Percentiles rank a stretch among this genome's conserved stretches.
These are phyloP conservation scores for Tolypocladium pustulatum DNA, from an alignment of 2,329 filamentous ascomycete genomes.

Conservation along the genomic window DNA sequence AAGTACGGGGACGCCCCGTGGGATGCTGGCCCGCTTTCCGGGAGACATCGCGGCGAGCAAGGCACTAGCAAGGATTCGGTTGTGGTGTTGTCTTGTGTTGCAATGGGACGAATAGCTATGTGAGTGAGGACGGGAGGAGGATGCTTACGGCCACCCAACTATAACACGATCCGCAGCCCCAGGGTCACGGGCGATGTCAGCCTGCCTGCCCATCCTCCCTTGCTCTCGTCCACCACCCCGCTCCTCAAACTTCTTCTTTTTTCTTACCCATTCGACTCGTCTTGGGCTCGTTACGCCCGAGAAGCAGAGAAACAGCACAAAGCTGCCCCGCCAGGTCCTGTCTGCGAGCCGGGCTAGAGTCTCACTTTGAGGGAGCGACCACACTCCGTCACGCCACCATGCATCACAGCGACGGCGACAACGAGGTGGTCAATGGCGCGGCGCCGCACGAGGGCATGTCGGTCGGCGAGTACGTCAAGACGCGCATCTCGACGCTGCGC, in stretches of 20 bases:
- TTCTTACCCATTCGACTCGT: not conserved
- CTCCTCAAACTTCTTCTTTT: not conserved
- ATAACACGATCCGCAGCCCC: not conserved
- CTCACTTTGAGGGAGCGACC: not conserved
- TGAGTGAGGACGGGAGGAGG: not conserved
- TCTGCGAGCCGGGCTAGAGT: not conserved
- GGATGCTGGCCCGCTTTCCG: not conserved
- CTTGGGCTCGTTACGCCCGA: not conserved
- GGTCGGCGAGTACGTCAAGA: constrained; percentile 32
- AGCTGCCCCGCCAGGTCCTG: not conserved
- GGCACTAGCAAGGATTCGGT: not conserved
- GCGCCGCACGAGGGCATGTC: constrained; percentile 40
- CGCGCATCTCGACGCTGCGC: constrained; percentile 45
- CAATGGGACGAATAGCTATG: not conserved
- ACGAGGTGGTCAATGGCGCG: not conserved
- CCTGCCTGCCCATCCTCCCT: not conserved
- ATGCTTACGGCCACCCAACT: not conserved
- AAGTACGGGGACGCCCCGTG: not conserved
- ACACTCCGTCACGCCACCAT: not conserved
- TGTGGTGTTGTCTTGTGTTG: not conserved
- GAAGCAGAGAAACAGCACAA: not conserved
- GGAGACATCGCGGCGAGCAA: not conserved
- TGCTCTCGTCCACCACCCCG: not conserved
- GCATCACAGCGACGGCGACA: not conserved
- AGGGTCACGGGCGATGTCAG: not conserved